These are phyloP conservation scores for Vigna nakashimae DNA, from an alignment of 306 rosid genomes.

Conservation along the genomic window DNA sequence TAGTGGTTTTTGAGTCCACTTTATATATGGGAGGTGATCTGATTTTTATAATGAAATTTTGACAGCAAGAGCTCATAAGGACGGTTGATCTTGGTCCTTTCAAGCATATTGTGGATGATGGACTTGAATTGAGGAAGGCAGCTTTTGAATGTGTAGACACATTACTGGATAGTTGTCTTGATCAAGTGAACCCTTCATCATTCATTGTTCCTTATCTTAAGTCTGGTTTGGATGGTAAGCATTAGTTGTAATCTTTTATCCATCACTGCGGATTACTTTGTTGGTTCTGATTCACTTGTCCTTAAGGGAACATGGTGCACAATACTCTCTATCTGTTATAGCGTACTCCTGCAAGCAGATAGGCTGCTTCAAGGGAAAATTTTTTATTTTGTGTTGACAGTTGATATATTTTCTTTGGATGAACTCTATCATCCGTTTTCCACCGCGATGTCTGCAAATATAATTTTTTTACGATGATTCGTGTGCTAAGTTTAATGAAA, in stretches of 20 bases:
- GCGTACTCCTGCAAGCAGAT: background rate
- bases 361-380: background rate
- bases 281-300: conserved; percentile 31
- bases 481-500: background rate
- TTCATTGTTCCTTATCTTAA: conserved; percentile 93
- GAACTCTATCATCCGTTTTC: conserved; percentile 24
- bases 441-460: background rate
- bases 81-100: conserved; percentile 99
- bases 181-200: conserved; percentile 99
- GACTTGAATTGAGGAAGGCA: conserved; percentile 99
- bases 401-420: conserved; percentile 16
- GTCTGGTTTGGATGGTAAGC: conserved; percentile 98
- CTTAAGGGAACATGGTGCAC: background rate
- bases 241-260: conserved; percentile 1
- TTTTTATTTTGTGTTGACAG: conserved; percentile 11
- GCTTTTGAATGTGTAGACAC: conserved; percentile 99
- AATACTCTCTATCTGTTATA: background rate
- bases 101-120: conserved; percentile 99
- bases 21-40: conserved; percentile 23
- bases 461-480: conserved; percentile 4
- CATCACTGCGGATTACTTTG: conserved; percentile 14
- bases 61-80: conserved; percentile 95
- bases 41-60: conserved; percentile 44
- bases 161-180: conserved; percentile 96
- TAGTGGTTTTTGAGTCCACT: conserved; percentile 21